A percentile compares a stretch with the other conserved stretches of the same genome.
These are phyloP conservation scores for Eragrostis nindensis DNA, from an alignment of 176 grass and related monocot genomes.

Conservation along the genomic window DNA sequence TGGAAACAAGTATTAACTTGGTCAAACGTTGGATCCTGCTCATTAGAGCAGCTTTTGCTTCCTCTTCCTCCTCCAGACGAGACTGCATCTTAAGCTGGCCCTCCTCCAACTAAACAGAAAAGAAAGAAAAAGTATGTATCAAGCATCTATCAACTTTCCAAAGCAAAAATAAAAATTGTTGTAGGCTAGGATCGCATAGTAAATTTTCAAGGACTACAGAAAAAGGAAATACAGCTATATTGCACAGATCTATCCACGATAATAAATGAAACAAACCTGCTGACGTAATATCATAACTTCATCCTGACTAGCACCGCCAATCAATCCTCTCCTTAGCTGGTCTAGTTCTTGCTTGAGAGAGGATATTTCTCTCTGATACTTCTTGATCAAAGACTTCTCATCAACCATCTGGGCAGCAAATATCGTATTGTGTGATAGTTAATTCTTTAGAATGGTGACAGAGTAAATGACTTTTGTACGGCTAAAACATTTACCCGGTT, in stretches of 20 bases:
- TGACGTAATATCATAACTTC: slow-evolving; percentile 86
- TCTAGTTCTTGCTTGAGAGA: slow-evolving; percentile 85
- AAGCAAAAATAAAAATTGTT: not conserved
- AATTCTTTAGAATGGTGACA: not conserved
- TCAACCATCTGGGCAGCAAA: slow-evolving; percentile 70
- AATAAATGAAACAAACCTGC: slow-evolving; percentile 58
- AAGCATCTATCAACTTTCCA: slow-evolving; percentile 30
- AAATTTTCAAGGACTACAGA: slow-evolving; percentile 6
- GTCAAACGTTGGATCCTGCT: slow-evolving; percentile 94
- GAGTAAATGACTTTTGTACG: slow-evolving; percentile 1
- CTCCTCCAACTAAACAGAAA: slow-evolving; percentile 73
- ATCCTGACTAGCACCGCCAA: slow-evolving; percentile 76
- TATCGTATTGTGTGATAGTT: slow-evolving; percentile 8
- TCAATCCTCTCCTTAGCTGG: slow-evolving; percentile 73
- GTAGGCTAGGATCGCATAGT: not conserved
- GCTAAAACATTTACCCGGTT: slow-evolving; percentile 65
- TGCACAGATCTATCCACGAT: slow-evolving; percentile 24
- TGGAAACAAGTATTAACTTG: slow-evolving; percentile 98
- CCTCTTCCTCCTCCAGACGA: slow-evolving; percentile 98
- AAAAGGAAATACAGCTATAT: slow-evolving; percentile 25
- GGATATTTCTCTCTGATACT: slow-evolving; percentile 95
- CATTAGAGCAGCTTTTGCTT: slow-evolving; percentile 99
- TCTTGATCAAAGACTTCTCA: slow-evolving; percentile 98
- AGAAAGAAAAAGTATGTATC: slow-evolving; percentile 38
- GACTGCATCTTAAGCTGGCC: slow-evolving; percentile 99